phyloP scores from a whole-genome alignment of 306 rosid species.

The Lathyrus oleraceus region DNA sequence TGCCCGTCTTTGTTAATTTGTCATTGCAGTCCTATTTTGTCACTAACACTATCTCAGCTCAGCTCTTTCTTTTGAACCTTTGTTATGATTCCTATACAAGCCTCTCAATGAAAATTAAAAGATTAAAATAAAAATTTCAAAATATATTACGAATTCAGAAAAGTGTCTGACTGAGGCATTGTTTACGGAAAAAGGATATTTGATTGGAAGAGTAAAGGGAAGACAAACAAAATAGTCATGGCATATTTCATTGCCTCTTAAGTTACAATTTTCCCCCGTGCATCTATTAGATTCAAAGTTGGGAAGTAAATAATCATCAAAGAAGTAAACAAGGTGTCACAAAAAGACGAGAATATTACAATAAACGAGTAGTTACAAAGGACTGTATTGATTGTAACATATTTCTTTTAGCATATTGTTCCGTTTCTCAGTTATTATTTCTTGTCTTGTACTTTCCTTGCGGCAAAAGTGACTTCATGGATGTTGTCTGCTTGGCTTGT shows the following conservation, averaged over 20 bases:
- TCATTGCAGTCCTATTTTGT: neutral
- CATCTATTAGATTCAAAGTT: neutral
- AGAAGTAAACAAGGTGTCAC: neutral
- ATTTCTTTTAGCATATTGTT: neutral
- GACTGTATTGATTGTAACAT: neutral
- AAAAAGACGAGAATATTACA: neutral
- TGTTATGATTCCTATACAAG: neutral
- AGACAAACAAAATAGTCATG: neutral
- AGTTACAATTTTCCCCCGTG: neutral
- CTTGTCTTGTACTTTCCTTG: slow-evolving; percentile 20
- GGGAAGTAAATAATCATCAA: neutral
- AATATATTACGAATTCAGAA: neutral
- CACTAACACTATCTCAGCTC: neutral
- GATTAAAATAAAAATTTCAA: neutral
- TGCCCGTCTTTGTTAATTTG: neutral
- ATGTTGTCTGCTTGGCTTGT: slow-evolving; percentile 26
- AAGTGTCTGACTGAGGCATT: neutral
- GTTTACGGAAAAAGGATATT: neutral
- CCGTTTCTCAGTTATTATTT: slow-evolving; percentile 26
- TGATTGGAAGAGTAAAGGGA: neutral
- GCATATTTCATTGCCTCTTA: neutral
- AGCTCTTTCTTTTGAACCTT: neutral
- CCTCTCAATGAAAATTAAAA: neutral
- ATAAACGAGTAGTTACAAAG: neutral
- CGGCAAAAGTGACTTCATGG: slow-evolving; percentile 26